Conservation (phyloP, 352 stramenopile genomes). For the Phytophthora capsici region DNA sequence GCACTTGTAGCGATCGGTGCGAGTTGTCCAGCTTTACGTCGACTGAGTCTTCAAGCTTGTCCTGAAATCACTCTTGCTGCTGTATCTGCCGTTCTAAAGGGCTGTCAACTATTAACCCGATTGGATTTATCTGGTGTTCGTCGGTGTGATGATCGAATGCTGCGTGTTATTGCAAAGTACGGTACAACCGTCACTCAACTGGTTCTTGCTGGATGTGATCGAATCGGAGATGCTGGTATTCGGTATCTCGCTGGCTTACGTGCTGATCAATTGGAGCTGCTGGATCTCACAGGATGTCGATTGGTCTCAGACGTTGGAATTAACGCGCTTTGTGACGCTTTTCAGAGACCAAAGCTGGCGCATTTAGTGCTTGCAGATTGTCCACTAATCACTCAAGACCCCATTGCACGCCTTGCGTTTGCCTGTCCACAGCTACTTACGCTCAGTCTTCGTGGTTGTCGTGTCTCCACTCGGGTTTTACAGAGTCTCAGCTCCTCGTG, state of each 20-base stretch:
- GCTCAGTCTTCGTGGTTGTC: conserved; percentile 69
- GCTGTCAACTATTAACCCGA: conserved; percentile 47
- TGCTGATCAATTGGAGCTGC: conserved; percentile 64
- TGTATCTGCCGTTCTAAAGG: conserved; percentile 64
- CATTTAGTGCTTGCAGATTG: conserved; percentile 72
- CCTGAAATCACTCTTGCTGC: conserved; percentile 78
- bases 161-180: conserved; percentile 51
- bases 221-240: conserved; percentile 64
- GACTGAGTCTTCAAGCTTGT: conserved; percentile 85
- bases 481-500: conserved; percentile 72
- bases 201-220: conserved; percentile 65
- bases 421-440: conserved; percentile 73
- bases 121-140: conserved; percentile 66
- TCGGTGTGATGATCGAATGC: conserved; percentile 69
- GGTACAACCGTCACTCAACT: conserved; percentile 51
- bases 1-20: conserved; percentile 79
- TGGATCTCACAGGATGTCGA: conserved; percentile 66
- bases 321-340: conserved; percentile 56
- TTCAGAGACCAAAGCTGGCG: conserved; percentile 53
- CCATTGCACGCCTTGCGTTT: conserved; percentile 64
- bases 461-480: conserved; percentile 63
- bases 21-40: conserved; percentile 57
- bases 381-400: conserved; percentile 66
- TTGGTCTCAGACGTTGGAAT: conserved; percentile 64
- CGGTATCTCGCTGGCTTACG: conserved; percentile 47